Evolutionary conservation across 1,284 basidiomycete species (phyloP).

Genomic region (Mycena sp.): DNA sequence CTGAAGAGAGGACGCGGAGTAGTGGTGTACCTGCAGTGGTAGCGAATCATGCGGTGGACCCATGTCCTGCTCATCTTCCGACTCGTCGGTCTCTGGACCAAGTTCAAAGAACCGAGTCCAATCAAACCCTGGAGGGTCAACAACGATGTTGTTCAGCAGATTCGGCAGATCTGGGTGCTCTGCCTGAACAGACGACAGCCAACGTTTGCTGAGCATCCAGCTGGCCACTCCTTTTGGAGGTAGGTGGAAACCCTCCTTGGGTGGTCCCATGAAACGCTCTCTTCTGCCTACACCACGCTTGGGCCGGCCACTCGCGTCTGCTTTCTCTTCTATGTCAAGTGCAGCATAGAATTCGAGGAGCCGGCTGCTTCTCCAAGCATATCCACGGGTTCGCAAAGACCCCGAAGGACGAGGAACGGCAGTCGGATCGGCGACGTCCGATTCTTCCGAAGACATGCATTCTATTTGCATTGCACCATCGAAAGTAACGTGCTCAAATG

Average conservation of each 20-base stretch:
- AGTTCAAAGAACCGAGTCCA: slow-evolving; percentile 56
- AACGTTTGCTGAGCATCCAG: slow-evolving; percentile 81
- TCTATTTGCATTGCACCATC: slow-evolving; percentile 74
- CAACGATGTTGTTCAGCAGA: slow-evolving; percentile 52
- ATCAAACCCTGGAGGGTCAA: slow-evolving; percentile 58
- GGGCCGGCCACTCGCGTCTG: slow-evolving; percentile 55
- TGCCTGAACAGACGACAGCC: slow-evolving; percentile 46
- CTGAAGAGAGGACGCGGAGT: slow-evolving; percentile 42
- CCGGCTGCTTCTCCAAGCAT: slow-evolving; percentile 69
- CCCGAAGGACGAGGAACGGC: slow-evolving; percentile 35
- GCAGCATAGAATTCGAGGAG: slow-evolving; percentile 64
- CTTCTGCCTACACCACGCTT: slow-evolving; percentile 65
- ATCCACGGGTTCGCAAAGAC: slow-evolving; percentile 61
- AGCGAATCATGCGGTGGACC: neutral
- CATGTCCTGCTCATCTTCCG: slow-evolving; percentile 41
- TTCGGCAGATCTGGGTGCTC: slow-evolving; percentile 57
- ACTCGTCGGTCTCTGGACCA: slow-evolving; percentile 67
- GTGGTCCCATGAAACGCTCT: slow-evolving; percentile 61
- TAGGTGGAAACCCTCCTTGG: slow-evolving; percentile 64
- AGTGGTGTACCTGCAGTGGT: neutral
- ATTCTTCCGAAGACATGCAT: slow-evolving; percentile 84
- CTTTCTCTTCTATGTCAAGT: slow-evolving; percentile 65
- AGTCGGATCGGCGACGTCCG: slow-evolving; percentile 47
- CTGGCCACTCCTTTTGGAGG: slow-evolving; percentile 69
- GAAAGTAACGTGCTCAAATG: slow-evolving; percentile 68